A percentile compares a stretch with the other conserved stretches of the same genome.
Evolutionary conservation across 2,329 filamentous ascomycete species (phyloP).

Genomic region (Fusarium caatingaense): DNA sequence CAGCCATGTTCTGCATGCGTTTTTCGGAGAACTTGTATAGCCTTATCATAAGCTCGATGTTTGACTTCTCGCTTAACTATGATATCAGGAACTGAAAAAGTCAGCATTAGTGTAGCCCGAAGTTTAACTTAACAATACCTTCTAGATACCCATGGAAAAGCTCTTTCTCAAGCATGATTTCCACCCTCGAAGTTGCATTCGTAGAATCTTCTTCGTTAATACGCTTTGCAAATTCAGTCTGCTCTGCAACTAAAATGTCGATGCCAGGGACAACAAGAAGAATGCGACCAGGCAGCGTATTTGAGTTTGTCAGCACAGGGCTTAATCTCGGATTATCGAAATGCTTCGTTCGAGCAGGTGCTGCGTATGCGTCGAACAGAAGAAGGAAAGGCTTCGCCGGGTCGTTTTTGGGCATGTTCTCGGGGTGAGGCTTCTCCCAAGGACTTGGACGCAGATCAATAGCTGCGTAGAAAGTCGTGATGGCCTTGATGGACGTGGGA

Average conservation of each 20-base stretch:
- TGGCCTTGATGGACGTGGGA: background rate
- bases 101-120: background rate
- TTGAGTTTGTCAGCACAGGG: slow-evolving; percentile 38
- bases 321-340: slow-evolving; percentile 52
- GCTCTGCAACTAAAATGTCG: background rate
- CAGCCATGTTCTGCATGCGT: slow-evolving; percentile 33
- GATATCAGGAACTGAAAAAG: slow-evolving; percentile 32
- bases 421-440: background rate
- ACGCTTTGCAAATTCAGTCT: background rate
- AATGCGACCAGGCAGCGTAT: background rate
- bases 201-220: background rate
- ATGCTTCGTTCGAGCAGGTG: slow-evolving; percentile 27
- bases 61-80: slow-evolving; percentile 34
- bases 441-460: background rate
- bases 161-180: slow-evolving; percentile 39
- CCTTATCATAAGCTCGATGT: slow-evolving; percentile 25
- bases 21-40: slow-evolving; percentile 31
- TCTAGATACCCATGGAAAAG: slow-evolving; percentile 48
- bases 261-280: background rate
- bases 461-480: background rate
- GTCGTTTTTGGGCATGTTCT: background rate
- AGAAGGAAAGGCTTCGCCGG: background rate
- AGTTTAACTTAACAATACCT: slow-evolving; percentile 13
- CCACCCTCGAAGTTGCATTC: background rate
- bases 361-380: background rate